These are phyloP conservation scores for Moesziomyces parantarcticus DNA, from an alignment of 1,284 basidiomycete species.

Conservation along the genomic window DNA sequence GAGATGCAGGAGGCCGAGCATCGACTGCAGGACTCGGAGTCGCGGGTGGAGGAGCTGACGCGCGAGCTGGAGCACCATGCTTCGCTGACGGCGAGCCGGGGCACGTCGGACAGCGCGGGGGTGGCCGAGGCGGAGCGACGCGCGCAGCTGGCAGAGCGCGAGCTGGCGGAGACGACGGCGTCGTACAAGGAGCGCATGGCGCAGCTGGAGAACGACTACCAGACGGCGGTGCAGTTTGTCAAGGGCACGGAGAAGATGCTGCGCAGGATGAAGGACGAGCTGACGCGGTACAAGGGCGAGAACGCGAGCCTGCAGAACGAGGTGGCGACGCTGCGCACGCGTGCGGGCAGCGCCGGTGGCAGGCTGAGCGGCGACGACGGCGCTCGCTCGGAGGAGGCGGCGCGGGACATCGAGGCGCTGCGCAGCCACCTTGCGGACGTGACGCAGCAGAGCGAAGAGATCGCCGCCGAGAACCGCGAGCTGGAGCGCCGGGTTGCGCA, in stretches of 20 bases:
- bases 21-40: slow-evolving; percentile 61
- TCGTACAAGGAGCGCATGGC: slow-evolving; percentile 65
- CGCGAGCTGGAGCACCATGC: slow-evolving; percentile 58
- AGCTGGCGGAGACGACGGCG: slow-evolving; percentile 60
- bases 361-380: slow-evolving; percentile 37
- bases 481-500: slow-evolving; percentile 52
- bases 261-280: slow-evolving; percentile 84
- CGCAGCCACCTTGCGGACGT: slow-evolving; percentile 54
- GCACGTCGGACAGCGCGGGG: slow-evolving; percentile 77
- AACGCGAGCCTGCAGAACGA: slow-evolving; percentile 62
- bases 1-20: slow-evolving; percentile 59
- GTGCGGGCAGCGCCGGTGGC: slow-evolving; percentile 17
- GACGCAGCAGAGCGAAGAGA: slow-evolving; percentile 59
- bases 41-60: slow-evolving; percentile 59
- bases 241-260: slow-evolving; percentile 99
- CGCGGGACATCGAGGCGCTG: slow-evolving; percentile 57
- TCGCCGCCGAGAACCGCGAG: slow-evolving; percentile 60
- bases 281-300: slow-evolving; percentile 64
- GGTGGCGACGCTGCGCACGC: slow-evolving; percentile 21
- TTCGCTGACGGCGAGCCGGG: slow-evolving; percentile 72
- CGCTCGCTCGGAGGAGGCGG: slow-evolving; percentile 50
- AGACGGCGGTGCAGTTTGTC: slow-evolving; percentile 80
- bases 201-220: slow-evolving; percentile 94
- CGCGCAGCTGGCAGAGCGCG: slow-evolving; percentile 61
- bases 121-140: slow-evolving; percentile 80